These are phyloP conservation scores for Oryza longistaminata DNA, from an alignment of 176 grass and related monocot genomes.

Conservation along the genomic window DNA sequence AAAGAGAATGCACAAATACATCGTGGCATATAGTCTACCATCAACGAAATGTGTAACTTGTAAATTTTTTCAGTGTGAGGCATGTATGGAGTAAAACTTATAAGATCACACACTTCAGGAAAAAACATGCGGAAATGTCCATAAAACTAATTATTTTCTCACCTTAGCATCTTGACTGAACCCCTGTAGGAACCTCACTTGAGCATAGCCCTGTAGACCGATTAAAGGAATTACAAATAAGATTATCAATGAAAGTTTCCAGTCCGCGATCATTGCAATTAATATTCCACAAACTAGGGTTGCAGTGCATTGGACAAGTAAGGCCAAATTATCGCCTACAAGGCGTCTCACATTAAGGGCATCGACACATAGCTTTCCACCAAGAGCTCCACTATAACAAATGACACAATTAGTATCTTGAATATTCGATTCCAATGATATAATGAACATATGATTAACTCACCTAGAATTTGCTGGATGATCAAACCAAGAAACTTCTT, in stretches of 20 bases:
- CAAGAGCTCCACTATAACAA: conserved; percentile 30
- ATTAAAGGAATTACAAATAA: conserved; percentile 34
- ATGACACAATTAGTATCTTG: conserved; percentile 7
- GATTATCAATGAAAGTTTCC: conserved; percentile 64
- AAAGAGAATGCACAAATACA: background rate
- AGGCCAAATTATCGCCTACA: conserved; percentile 57
- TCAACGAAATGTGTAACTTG: conserved; percentile 1
- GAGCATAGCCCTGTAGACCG: conserved; percentile 40
- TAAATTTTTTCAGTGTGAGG: background rate
- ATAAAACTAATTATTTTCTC: conserved; percentile 17
- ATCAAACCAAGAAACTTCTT: conserved; percentile 86
- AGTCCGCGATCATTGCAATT: conserved; percentile 60
- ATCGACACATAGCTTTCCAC: conserved; percentile 12
- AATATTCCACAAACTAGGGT: conserved; percentile 49
- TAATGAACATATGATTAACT: conserved; percentile 8
- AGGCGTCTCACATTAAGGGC: conserved; percentile 19
- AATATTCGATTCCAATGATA: conserved; percentile 40
- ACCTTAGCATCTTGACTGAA: conserved; percentile 54
- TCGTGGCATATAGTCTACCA: background rate
- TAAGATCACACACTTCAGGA: background rate
- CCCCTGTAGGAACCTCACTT: conserved; percentile 41
- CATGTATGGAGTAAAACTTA: background rate
- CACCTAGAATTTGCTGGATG: conserved; percentile 66
- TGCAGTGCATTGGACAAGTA: conserved; percentile 46
- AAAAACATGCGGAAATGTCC: background rate